Conservation (phyloP, 345 rosid species). For the Kernera saxatilis region DNA sequence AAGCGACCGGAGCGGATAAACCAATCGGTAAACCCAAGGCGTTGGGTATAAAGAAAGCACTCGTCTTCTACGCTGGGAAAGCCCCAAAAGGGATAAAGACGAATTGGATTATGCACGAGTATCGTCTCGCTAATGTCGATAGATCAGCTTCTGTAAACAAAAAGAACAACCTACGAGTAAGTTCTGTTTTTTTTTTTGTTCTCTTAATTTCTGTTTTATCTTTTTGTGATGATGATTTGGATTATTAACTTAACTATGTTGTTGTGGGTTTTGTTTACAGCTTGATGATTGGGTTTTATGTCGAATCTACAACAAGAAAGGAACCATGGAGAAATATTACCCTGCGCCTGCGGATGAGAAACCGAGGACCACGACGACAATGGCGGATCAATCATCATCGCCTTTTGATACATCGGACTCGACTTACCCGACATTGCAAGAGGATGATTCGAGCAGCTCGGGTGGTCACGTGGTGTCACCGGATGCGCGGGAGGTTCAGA, state of each 20-base stretch:
- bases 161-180: slow-evolving; percentile 63
- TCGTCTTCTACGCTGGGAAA: slow-evolving; percentile 89
- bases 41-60: slow-evolving; percentile 76
- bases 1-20: slow-evolving; percentile 94
- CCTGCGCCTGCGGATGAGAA: slow-evolving; percentile 12
- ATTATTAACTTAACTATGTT: background rate
- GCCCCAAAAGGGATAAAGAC: slow-evolving; percentile 83
- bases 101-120: slow-evolving; percentile 98
- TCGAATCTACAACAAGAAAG: slow-evolving; percentile 87
- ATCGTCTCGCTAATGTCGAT: slow-evolving; percentile 85
- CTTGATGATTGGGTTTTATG: slow-evolving; percentile 91
- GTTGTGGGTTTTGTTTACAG: slow-evolving; percentile 31
- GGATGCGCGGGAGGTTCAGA: slow-evolving; percentile 57
- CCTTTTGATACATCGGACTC: slow-evolving; percentile 60
- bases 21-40: slow-evolving; percentile 84
- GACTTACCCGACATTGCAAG: slow-evolving; percentile 44
- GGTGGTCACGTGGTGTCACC: slow-evolving; percentile 77
- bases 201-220: background rate
- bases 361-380: slow-evolving; percentile 5
- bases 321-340: slow-evolving; percentile 54
- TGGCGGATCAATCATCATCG: slow-evolving; percentile 15
- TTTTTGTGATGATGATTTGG: background rate
- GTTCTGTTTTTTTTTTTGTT: background rate
- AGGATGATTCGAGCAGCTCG: slow-evolving; percentile 68
- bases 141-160: slow-evolving; percentile 56